Conservation (phyloP, 768 basidiomycete species). For the Podaxis sp. region DNA sequence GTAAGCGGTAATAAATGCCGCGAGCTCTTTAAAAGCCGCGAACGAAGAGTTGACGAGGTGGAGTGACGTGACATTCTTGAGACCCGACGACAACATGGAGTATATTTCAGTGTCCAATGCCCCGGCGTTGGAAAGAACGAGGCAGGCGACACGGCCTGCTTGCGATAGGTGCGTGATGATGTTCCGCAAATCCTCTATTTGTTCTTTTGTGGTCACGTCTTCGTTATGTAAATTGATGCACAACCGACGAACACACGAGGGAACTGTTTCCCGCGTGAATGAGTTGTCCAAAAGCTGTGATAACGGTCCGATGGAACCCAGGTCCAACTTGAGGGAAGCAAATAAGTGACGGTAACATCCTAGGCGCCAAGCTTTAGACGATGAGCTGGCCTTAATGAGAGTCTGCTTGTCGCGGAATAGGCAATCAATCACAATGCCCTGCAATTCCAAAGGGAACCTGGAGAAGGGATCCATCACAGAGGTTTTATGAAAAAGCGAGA, state of each 20-base stretch:
- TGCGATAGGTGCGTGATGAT: not conserved
- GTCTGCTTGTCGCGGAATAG: conserved; percentile 16
- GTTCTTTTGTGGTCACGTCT: not conserved
- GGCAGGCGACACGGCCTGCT: not conserved
- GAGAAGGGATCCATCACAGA: not conserved
- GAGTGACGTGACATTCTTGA: not conserved
- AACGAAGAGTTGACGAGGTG: not conserved
- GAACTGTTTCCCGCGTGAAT: conserved; percentile 1
- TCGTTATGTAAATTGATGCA: not conserved
- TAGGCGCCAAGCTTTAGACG: conserved; percentile 26
- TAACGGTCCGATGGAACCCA: conserved; percentile 19
- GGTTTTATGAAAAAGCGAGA: not conserved
- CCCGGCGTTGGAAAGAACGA: not conserved
- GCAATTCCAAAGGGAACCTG: conserved; percentile 23
- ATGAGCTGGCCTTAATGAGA: conserved; percentile 19
- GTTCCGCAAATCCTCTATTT: not conserved
- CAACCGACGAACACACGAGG: conserved; percentile 3
- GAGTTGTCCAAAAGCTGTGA: conserved; percentile 16
- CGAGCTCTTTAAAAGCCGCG: not conserved
- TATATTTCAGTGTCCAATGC: not conserved
- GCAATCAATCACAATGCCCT: conserved; percentile 24
- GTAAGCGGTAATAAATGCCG: not conserved
- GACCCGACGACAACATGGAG: not conserved
- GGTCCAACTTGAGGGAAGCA: conserved; percentile 17
- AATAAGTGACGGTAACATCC: conserved; percentile 24